Evolutionary conservation across 148 eudicot species (phyloP), one percentile per base, ranked within the genome.

Genomic region (Rhododendron ovatum): DNA sequence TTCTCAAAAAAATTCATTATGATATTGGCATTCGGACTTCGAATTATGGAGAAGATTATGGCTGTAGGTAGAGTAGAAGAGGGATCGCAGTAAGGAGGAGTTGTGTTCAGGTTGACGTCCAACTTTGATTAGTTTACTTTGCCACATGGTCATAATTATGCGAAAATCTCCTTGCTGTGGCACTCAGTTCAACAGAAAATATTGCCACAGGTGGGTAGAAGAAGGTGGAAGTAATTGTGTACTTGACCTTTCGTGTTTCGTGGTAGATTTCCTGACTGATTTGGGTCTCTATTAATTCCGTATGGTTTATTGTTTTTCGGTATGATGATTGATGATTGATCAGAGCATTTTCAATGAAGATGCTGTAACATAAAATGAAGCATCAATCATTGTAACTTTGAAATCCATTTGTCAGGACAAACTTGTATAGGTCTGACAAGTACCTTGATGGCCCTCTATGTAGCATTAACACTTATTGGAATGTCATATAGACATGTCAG

Each of bases 51-150:
- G 82, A 80, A 51, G 82, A 50, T 50, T 57, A 51, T 28, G n/a
- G 75, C 39, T 69, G 37, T 69, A 67, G 63, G 82, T 45, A 80
- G 82, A 80, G 41, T 28, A 80, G 82, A 80, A 50, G 37, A 33
- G 67, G 83, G 83, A 30, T 30, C 18, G 2, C 8, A 5, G 83
- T 17, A 80, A 80, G 18, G 37, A 67, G 85, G 85, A 50, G 33
- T 61, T 61, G 33, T 43, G 48, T 61, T 61, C 65, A 41, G 55
- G 10, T 61, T 24, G 48, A 63, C 22, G 41, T 28, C 75, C 63
- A 37, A 65, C 33, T 18, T 82, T 59, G 41, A 61, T 22, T 82
- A 24, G 37, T 7, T 13, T 41, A 53, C 71, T 50, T 28, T 20
- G 13, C 26, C 14, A 1, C 47, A 35, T 20, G 77, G 43, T 33